Conservation (phyloP, 1,284 basidiomycete genomes). For the Boletus putidus region DNA sequence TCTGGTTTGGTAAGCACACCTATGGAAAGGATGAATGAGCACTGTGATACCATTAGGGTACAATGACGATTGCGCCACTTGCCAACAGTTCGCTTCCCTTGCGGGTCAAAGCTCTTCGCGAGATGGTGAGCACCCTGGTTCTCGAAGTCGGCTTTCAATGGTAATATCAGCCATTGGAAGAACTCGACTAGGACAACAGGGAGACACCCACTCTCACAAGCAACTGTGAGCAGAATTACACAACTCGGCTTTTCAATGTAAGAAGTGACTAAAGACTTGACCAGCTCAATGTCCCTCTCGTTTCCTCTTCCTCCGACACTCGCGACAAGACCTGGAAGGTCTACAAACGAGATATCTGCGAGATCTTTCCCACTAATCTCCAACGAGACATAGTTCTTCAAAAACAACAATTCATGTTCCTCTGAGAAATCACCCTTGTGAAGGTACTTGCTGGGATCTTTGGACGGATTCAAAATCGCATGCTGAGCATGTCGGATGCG, state of each 20-base stretch:
- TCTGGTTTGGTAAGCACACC: conserved; percentile 9
- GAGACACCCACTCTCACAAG: conserved; percentile 59
- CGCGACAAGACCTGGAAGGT: conserved; percentile 15
- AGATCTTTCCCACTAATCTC: conserved; percentile 64
- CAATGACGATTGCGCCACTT: background rate
- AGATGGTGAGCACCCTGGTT: conserved; percentile 10
- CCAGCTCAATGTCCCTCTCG: conserved; percentile 42
- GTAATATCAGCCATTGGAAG: background rate
- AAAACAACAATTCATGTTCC: conserved; percentile 51
- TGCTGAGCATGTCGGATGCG: conserved; percentile 64
- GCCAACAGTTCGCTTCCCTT: conserved; percentile 5
- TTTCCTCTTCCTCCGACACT: conserved; percentile 49
- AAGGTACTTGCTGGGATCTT: conserved; percentile 41
- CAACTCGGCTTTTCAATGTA: conserved; percentile 63
- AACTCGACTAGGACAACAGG: no score
- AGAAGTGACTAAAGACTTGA: conserved; percentile 48
- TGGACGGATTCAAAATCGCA: conserved; percentile 62
- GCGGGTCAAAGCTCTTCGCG: background rate
- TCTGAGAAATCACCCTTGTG: conserved; percentile 34
- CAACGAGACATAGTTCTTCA: conserved; percentile 58
- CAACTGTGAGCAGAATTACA: conserved; percentile 63
- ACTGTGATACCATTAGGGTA: background rate
- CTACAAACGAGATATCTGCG: conserved; percentile 63
- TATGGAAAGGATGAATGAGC: background rate
- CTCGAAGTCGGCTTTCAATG: conserved; percentile 4